phyloP scores from a whole-genome alignment of 768 basidiomycete species.

The Termitomyces sp. region DNA sequence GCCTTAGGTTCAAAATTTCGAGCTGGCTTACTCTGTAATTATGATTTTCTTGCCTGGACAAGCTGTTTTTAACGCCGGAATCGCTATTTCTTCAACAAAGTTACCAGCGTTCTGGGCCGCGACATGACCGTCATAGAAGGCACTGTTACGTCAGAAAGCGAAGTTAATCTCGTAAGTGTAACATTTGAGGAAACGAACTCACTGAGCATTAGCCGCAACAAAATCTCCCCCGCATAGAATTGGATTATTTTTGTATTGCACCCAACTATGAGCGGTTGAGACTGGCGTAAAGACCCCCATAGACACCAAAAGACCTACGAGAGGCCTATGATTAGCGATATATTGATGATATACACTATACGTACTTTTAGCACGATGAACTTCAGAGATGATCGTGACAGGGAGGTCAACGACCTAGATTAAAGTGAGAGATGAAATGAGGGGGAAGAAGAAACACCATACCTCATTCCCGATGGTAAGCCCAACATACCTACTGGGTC shows the following conservation, averaged over 20 bases:
- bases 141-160: not conserved
- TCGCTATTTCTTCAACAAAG: slow-evolving; percentile 7
- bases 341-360: not conserved
- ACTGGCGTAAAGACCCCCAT: slow-evolving; percentile 30
- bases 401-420: slow-evolving; percentile 22
- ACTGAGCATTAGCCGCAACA: slow-evolving; percentile 40
- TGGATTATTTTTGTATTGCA: slow-evolving; percentile 25
- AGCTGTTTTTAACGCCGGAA: slow-evolving; percentile 9
- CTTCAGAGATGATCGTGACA: slow-evolving; percentile 29
- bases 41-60: slow-evolving; percentile 15
- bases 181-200: slow-evolving; percentile 1
- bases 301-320: slow-evolving; percentile 24
- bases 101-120: slow-evolving; percentile 10
- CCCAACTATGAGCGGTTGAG: slow-evolving; percentile 35
- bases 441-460: not conserved
- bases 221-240: slow-evolving; percentile 31
- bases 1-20: not conserved
- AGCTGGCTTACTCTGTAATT: slow-evolving; percentile 12
- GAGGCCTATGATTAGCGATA: not conserved
- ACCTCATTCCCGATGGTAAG: slow-evolving; percentile 35
- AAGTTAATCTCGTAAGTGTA: not conserved
- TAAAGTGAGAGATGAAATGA: not conserved
- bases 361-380: slow-evolving; percentile 29
- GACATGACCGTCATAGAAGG: slow-evolving; percentile 13
- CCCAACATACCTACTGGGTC: slow-evolving; percentile 26